Evolutionary conservation across 495 filamentous ascomycete species (phyloP), one percentile per base, ranked within the genome.

Genomic region (Annulohypoxylon maeteangense): DNA sequence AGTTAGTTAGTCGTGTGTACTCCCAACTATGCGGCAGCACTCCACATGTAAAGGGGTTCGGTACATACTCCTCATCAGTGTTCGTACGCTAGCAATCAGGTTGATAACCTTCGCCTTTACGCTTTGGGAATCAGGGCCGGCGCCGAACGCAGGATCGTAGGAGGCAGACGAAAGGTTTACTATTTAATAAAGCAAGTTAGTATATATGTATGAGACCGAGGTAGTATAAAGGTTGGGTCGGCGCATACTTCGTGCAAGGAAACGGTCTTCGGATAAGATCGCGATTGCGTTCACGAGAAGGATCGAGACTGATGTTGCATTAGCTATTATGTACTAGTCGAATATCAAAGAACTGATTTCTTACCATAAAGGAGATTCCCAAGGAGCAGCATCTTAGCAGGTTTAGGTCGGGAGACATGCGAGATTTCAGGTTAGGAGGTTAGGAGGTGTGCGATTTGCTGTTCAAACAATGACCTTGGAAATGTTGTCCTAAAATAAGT

Each of bases 221-320:
- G 7, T 14, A 20, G 32, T 25, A 29, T 55, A 38, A 45, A 51
- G 32, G 55, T 25, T 25, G 50, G 53, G 54, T 55, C 53, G 51
- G 32, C 54, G 82, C 89, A 72, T 90, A 97, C 93, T 95, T 74
- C 96, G 89, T 55, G 96, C 95, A 55, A 99, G 90, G 80, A 99
- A 99, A 31, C 96, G 90, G 83, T 99, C 95, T 88, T 99, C 95
- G 74, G 94, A 97, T 54, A 98, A 90, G 80, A 99, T 90, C 56
- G 94, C 93, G 77, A 98, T 92, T 42, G 93, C 92, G 82, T 99
- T 99, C 76, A 94, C 88, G 78, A 98, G 87, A 76, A 99, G 91
- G 78, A 97, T 75, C 64, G 87, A 85, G 56, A 93, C 93, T 95
- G 75, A n/a, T 42, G 11, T 66, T 7, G 36, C 20, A 45, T 76